phyloP scores from a whole-genome alignment of 2,329 filamentous ascomycete species.

The Pseudogymnoascus sp. region DNA sequence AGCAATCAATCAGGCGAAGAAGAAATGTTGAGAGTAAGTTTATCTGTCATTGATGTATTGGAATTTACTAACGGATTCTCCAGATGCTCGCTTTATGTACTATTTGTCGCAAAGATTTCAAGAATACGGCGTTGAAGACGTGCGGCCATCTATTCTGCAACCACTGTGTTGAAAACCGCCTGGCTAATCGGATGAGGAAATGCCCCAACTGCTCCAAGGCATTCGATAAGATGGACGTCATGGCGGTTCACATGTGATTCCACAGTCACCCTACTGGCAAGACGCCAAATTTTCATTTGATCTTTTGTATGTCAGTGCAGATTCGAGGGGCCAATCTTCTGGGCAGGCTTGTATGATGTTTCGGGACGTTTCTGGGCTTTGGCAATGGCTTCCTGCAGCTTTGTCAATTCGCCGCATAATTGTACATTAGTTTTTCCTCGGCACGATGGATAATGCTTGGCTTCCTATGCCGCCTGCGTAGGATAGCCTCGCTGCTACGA shows the following conservation, averaged over 20 bases:
- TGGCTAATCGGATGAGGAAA: constrained; percentile 84
- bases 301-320: constrained; percentile 2
- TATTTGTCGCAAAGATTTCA: constrained; percentile 87
- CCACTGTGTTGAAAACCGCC: constrained; percentile 79
- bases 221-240: constrained; percentile 85
- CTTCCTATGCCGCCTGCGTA: background rate
- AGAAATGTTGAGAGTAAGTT: constrained; percentile 76
- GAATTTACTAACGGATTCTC: constrained; percentile 26
- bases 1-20: constrained; percentile 77
- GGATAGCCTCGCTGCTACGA: constrained; percentile 3
- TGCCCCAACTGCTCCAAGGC: constrained; percentile 89
- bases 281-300: constrained; percentile 5
- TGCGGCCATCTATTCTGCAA: constrained; percentile 95
- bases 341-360: background rate
- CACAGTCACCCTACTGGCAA: background rate
- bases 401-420: background rate
- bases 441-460: background rate
- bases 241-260: constrained; percentile 55
- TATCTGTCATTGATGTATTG: constrained; percentile 18
- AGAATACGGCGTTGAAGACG: constrained; percentile 86
- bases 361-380: background rate
- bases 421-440: constrained; percentile 6
- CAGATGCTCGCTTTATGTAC: constrained; percentile 78
- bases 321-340: background rate
- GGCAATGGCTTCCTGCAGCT: background rate